These are phyloP conservation scores for Aspergillus latus DNA, from an alignment of 2,329 filamentous ascomycete species.

Conservation along the genomic window DNA sequence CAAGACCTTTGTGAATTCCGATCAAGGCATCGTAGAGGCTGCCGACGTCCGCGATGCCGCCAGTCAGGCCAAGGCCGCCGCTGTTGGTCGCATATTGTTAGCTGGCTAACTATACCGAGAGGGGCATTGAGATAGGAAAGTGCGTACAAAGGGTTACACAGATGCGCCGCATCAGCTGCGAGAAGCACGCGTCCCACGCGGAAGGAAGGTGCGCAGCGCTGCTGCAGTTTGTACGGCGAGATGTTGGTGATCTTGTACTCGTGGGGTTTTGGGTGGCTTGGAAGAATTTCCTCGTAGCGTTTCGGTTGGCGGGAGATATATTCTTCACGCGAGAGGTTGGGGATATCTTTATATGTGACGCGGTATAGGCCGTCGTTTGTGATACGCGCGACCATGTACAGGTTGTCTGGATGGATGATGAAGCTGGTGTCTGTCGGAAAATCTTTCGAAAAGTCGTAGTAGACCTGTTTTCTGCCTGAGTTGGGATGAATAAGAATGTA, in stretches of 20 bases:
- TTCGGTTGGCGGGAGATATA: slow-evolving; percentile 53
- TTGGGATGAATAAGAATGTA: neutral
- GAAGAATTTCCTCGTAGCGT: slow-evolving; percentile 60
- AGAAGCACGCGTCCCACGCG: slow-evolving; percentile 58
- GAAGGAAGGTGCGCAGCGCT: slow-evolving; percentile 58
- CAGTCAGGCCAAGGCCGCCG: slow-evolving; percentile 63
- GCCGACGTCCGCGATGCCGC: slow-evolving; percentile 64
- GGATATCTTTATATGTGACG: slow-evolving; percentile 62
- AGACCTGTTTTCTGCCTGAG: slow-evolving; percentile 51
- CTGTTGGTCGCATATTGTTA: slow-evolving; percentile 22
- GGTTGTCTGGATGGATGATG: slow-evolving; percentile 62
- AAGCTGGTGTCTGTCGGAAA: slow-evolving; percentile 49
- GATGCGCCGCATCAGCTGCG: slow-evolving; percentile 62
- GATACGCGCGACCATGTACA: slow-evolving; percentile 63
- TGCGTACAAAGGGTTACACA: slow-evolving; percentile 53
- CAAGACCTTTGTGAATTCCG: slow-evolving; percentile 41
- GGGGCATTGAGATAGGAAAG: neutral
- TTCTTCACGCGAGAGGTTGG: slow-evolving; percentile 55
- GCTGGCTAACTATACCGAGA: neutral
- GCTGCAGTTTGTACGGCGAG: slow-evolving; percentile 62
- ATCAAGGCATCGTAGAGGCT: slow-evolving; percentile 61
- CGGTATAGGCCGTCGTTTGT: slow-evolving; percentile 61
- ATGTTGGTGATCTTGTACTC: slow-evolving; percentile 60
- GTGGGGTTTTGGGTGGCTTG: slow-evolving; percentile 58
- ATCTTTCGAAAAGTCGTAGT: slow-evolving; percentile 58